phyloP scores from a whole-genome alignment of 176 grass and related monocot genomes.

The Thalia dealbata region DNA sequence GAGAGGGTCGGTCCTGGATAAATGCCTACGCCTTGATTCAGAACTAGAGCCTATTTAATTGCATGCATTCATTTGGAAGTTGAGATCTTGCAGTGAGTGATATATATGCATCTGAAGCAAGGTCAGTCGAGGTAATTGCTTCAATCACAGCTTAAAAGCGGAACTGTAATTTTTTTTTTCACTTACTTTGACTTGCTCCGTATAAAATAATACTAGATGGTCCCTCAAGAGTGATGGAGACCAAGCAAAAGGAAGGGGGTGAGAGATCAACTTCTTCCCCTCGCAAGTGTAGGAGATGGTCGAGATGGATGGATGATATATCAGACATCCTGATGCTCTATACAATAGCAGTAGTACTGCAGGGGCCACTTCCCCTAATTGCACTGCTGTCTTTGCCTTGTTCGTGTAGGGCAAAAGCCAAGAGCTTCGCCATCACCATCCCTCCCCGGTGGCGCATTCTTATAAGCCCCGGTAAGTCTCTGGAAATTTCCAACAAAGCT shows the following conservation, averaged over 20 bases:
- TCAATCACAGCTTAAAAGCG: not conserved
- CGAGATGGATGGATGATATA: not conserved
- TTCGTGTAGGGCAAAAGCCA: not conserved
- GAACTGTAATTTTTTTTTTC: not conserved
- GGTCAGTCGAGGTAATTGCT: too few relatives aligned
- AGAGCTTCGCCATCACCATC: not conserved
- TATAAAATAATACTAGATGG: too few relatives aligned
- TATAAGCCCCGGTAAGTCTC: not conserved
- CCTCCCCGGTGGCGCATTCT: not conserved
- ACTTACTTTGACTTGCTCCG: not conserved
- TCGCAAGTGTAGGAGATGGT: not conserved
- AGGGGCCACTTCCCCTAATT: not conserved
- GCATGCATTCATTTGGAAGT: too few relatives aligned
- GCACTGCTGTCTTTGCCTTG: slow-evolving; percentile 2
- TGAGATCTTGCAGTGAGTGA: too few relatives aligned
- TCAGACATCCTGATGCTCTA: not conserved
- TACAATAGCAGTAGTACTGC: not conserved
- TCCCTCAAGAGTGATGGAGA: too few relatives aligned
- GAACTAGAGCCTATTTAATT: too few relatives aligned
- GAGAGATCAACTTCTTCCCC: too few relatives aligned
- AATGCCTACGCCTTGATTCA: too few relatives aligned
- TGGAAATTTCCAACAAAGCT: not conserved
- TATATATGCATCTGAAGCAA: too few relatives aligned
- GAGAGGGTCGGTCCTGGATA: too few relatives aligned
- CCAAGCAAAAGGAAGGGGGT: too few relatives aligned